Evolutionary conservation across 2,329 filamentous ascomycete genomes (phyloP).

Genomic region (Trichoderma lentiforme): DNA sequence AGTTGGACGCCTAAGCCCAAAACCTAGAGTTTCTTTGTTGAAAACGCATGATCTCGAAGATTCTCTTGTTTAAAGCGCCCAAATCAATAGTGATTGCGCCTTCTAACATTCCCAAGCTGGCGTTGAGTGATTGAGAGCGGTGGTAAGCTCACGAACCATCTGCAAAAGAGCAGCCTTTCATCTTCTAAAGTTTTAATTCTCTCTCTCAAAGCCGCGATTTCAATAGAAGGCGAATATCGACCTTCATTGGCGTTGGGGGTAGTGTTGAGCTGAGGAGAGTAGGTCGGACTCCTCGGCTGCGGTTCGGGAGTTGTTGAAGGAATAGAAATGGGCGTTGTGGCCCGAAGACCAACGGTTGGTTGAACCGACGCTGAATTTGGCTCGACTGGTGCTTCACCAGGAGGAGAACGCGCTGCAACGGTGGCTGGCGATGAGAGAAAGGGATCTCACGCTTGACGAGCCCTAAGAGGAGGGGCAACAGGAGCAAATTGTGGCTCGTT

Average conservation of each 20-base stretch:
- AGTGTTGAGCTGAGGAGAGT: neutral
- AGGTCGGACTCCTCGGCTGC: neutral
- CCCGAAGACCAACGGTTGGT: neutral
- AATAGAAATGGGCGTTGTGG: neutral
- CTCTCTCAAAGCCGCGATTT: neutral
- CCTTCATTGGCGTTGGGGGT: neutral
- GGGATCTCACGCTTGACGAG: neutral
- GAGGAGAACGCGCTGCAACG: neutral
- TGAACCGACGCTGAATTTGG: neutral
- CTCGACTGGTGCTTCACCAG: neutral
- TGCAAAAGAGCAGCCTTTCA: neutral
- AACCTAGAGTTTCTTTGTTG: no score
- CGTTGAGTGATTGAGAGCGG: neutral
- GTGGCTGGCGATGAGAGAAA: neutral
- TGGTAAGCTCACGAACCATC: neutral
- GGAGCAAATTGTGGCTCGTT: no score
- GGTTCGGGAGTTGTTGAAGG: neutral
- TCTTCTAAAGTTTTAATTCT: neutral
- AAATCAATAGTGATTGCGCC: no score
- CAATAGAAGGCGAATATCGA: neutral
- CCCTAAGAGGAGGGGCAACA: neutral
- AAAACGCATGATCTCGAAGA: no score
- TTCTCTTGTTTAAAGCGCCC: no score
- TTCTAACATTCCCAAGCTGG: no score
- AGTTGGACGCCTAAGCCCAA: no score